Conservation (phyloP, 306 rosid genomes). For the Rubus parviflorus region DNA sequence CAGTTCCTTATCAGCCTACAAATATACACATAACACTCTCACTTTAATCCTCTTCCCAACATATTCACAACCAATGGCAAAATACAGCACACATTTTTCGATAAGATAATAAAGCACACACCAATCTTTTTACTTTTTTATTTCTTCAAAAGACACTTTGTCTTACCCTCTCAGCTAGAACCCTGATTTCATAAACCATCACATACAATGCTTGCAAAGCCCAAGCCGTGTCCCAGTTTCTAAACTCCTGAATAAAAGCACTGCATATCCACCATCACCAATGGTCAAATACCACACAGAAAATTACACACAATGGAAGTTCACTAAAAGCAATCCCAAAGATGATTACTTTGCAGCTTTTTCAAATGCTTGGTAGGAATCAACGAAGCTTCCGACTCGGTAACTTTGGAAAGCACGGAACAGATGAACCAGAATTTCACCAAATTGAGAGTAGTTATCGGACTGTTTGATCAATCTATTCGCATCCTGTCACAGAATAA, state of each 20-base stretch:
- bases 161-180: conserved; percentile 86
- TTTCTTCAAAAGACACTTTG: background rate
- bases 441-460: conserved; percentile 55
- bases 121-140: background rate
- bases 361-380: conserved; percentile 75
- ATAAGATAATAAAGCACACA: background rate
- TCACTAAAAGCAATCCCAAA: background rate
- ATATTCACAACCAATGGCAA: background rate
- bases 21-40: background rate
- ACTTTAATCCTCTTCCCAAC: conserved; percentile 15
- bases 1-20: conserved; percentile 79
- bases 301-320: background rate
- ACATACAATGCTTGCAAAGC: conserved; percentile 80
- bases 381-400: conserved; percentile 53
- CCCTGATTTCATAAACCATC: conserved; percentile 81
- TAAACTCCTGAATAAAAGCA: conserved; percentile 91
- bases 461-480: conserved; percentile 71
- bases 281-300: background rate
- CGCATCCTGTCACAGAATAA: conserved; percentile 41
- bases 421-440: conserved; percentile 58
- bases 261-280: conserved; percentile 45
- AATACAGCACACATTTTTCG: background rate
- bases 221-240: conserved; percentile 97
- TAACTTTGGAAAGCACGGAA: conserved; percentile 76
- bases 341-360: conserved; percentile 67